Conservation (phyloP, 805 yeast species). For the Lipomyces sp. region DNA sequence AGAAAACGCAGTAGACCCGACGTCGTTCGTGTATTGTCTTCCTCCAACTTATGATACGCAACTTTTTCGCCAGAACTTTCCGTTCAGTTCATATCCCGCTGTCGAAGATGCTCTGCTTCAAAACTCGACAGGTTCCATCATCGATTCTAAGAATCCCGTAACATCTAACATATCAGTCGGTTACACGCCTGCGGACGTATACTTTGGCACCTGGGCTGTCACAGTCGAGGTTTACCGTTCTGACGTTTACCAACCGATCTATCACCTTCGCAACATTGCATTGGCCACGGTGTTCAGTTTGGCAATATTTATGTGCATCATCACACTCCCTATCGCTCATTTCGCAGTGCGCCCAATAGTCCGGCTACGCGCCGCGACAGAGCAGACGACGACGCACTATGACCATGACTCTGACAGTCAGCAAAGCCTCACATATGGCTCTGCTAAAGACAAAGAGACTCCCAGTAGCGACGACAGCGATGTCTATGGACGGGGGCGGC, state of each 20-base stretch:
- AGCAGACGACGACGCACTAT: conserved; percentile 51
- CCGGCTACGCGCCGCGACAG: conserved; percentile 80
- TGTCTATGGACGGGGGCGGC: background rate
- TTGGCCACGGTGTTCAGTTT: conserved; percentile 79
- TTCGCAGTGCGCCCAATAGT: conserved; percentile 85
- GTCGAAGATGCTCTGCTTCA: conserved; percentile 46
- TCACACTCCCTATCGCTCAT: conserved; percentile 84
- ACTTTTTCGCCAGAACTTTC: conserved; percentile 29
- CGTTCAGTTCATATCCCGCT: conserved; percentile 42
- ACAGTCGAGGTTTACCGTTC: conserved; percentile 66
- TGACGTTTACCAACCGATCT: conserved; percentile 66
- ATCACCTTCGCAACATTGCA: conserved; percentile 66
- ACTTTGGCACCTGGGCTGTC: conserved; percentile 69
- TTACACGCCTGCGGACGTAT: conserved; percentile 53
- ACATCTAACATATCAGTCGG: conserved; percentile 60
- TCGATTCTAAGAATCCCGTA: conserved; percentile 48
- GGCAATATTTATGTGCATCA: conserved; percentile 70
- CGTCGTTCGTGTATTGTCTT: conserved; percentile 38
- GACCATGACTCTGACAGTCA: background rate
- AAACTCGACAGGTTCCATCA: conserved; percentile 53
- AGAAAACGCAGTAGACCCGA: conserved; percentile 43
- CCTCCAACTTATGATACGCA: conserved; percentile 29
- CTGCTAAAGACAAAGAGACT: background rate
- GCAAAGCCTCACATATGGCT: background rate
- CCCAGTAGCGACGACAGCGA: conserved; percentile 3